A percentile compares a stretch with the other conserved stretches of the same genome.
Conservation (phyloP, 2,329 filamentous ascomycete genomes). For the Orbilia brochopaga region DNA sequence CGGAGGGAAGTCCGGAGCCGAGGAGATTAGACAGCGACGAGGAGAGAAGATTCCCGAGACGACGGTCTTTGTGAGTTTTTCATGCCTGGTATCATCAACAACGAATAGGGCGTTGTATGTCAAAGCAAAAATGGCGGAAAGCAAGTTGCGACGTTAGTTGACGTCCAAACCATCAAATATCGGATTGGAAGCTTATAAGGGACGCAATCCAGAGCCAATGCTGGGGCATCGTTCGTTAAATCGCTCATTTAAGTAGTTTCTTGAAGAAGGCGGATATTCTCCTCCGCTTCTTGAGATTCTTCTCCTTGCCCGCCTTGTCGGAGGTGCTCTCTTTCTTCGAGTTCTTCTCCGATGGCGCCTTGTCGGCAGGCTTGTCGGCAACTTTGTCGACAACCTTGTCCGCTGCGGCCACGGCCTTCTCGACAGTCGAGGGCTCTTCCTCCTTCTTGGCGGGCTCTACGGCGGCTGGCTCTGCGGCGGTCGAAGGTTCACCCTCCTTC, state of each 20-base stretch:
- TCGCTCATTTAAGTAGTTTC: constrained; percentile 42
- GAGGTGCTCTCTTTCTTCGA: constrained; percentile 1
- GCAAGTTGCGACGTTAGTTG: constrained; percentile 20
- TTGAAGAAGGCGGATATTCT: constrained; percentile 43
- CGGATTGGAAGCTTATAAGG: constrained; percentile 21
- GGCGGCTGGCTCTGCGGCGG: background rate
- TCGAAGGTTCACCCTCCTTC: constrained; percentile 3
- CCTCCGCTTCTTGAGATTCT: constrained; percentile 46
- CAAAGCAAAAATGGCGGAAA: constrained; percentile 13
- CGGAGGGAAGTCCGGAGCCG: background rate
- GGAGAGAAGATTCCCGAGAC: background rate
- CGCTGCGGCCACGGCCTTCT: constrained; percentile 10
- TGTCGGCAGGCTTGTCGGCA: constrained; percentile 9
- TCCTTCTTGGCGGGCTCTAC: background rate
- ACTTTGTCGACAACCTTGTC: constrained; percentile 38
- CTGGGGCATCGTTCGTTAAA: background rate
- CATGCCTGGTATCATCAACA: constrained; percentile 51
- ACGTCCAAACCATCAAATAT: constrained; percentile 38
- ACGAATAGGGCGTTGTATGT: constrained; percentile 23
- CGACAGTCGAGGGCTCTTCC: constrained; percentile 4
- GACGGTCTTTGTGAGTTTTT: constrained; percentile 17
- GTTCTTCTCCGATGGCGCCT: constrained; percentile 13
- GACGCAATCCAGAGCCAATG: background rate
- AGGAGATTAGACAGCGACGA: background rate
- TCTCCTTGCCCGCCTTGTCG: constrained; percentile 21